Percentiles rank a stretch among this genome's conserved stretches.
phyloP scores from a whole-genome alignment of 1,284 basidiomycete species.

The Leccinum pachyderme region DNA sequence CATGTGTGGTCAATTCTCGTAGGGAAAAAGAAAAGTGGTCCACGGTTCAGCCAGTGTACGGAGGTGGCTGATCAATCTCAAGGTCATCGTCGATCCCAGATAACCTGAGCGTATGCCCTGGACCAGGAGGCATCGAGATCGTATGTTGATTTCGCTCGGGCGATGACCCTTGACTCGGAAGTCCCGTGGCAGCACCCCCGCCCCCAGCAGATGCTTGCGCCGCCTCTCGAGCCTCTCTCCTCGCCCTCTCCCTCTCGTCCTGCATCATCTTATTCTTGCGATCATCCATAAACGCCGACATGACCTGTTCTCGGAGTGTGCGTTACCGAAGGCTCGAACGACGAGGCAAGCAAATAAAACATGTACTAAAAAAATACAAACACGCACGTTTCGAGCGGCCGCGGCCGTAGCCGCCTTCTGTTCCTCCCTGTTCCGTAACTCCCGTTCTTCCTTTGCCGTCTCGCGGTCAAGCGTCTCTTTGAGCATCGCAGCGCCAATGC shows the following conservation, averaged over 20 bases:
- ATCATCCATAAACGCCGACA: constrained; percentile 73
- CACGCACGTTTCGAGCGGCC: constrained; percentile 51
- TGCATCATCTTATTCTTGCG: constrained; percentile 51
- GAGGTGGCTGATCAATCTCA: constrained; percentile 19
- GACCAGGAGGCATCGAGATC: constrained; percentile 18
- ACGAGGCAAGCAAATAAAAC: background rate
- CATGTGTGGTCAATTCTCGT: background rate
- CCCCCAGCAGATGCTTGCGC: background rate
- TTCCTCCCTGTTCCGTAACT: constrained; percentile 43
- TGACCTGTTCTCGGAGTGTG: constrained; percentile 48
- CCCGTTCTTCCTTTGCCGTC: constrained; percentile 51
- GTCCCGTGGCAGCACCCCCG: background rate
- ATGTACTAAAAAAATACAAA: background rate
- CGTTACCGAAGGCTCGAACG: background rate
- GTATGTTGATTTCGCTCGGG: background rate
- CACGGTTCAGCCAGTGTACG: constrained; percentile 21
- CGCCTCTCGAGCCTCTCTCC: constrained; percentile 37
- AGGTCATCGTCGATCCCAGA: constrained; percentile 5
- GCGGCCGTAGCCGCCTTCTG: constrained; percentile 57
- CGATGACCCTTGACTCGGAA: background rate
- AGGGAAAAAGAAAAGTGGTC: background rate
- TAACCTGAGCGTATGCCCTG: constrained; percentile 19
- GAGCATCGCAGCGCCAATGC: constrained; percentile 61
- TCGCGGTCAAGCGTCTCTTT: constrained; percentile 58
- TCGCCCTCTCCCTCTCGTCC: constrained; percentile 58